Evolutionary conservation across 345 rosid species (phyloP), one percentile per base, ranked within the genome.

Genomic region (Aquilaria yunnanensis): DNA sequence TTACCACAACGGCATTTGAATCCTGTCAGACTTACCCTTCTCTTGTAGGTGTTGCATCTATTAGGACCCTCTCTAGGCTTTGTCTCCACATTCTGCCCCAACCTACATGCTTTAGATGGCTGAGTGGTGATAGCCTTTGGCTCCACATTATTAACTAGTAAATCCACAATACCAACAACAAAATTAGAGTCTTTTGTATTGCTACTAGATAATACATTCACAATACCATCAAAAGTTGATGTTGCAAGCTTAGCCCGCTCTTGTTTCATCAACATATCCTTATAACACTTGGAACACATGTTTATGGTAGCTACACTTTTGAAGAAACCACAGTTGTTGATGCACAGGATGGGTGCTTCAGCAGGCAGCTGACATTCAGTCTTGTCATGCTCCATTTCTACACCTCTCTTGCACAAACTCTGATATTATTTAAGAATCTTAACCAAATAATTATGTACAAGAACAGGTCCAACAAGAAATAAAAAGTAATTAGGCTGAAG

Each of bases 271-370:
- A 85, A 31, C 59, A 72, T 72, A 65, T 72, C 87, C 83, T 92
- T 89, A 86, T 92, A 93, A 80, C 96, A 91, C 77, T 91, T 91
- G 30, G 97, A 91, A 63, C 97, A 91, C 96, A 91, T 84, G 73
- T 91, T 91, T 91, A 83, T 91, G 6, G 97, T 88, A 45, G 96
- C 92, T 11, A 87, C 83, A 56, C 96, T 91, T 67, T 96, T 94
- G 33, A 86, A 91, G 93, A 91, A 91, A 71, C 97, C 97, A 23
- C 97, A 91, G 62, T 89, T 86, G 75, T 92, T 92, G 55, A 80
- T 41, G 70, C 96, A 92, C 48, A 86, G 76, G 72, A 81, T 83
- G 7, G 95, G 90, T 45, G 88, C 75, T 72, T 92, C 96, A 1
- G 90, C 92, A 56, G 91, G 84, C 68, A 90, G 84, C 72, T 92